phyloP scores from a whole-genome alignment of 139 green algal species.

The Coelastrella sp. region DNA sequence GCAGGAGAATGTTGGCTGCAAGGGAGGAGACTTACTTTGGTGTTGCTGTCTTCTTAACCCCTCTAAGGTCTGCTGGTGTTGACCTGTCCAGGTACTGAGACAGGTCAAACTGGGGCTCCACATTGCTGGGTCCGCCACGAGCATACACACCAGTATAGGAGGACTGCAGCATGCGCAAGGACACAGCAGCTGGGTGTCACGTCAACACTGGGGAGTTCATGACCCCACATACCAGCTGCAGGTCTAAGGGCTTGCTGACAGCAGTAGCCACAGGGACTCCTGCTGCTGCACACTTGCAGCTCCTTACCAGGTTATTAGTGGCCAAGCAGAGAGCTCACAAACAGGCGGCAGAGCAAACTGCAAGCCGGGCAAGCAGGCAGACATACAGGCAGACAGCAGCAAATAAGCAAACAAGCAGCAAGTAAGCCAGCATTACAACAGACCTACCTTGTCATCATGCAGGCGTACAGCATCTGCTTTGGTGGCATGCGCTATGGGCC shows the following conservation, averaged over 20 bases:
- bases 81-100: constrained; percentile 31
- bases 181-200: neutral
- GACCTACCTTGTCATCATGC: constrained; percentile 68
- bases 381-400: too few species aligned
- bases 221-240: too few species aligned
- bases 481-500: constrained; percentile 47
- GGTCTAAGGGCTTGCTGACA: too few species aligned
- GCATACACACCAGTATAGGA: constrained; percentile 75
- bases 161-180: neutral
- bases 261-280: too few species aligned
- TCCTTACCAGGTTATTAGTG: too few species aligned
- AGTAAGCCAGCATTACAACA: neutral
- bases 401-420: neutral
- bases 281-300: too few species aligned
- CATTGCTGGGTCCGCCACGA: constrained; percentile 70
- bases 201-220: too few species aligned
- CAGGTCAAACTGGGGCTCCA: constrained; percentile 46
- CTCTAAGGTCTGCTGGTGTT: neutral
- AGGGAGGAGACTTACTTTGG: neutral
- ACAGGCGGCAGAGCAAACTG: too few species aligned
- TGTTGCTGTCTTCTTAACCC: constrained; percentile 8
- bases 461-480: constrained; percentile 66
- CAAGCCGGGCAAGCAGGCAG: too few species aligned
- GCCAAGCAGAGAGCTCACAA: too few species aligned
- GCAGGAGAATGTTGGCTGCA: too few species aligned